Evolutionary conservation across 495 filamentous ascomycete genomes (phyloP).

Genomic region (Pseudomonodictys pantanalensis): DNA sequence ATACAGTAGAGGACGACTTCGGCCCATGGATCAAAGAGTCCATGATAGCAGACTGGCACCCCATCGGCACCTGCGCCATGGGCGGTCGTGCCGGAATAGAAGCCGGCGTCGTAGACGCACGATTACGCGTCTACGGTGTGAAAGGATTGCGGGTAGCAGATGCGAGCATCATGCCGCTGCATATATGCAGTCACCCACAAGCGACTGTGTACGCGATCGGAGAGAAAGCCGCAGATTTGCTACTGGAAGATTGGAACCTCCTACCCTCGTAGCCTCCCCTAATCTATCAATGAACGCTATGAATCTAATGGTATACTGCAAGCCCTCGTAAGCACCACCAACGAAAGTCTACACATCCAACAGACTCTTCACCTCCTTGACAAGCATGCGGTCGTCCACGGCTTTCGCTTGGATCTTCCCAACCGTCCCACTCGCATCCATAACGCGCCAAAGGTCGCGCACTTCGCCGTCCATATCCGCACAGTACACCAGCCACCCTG

Average conservation of each 20-base stretch:
- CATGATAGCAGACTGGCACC: constrained; percentile 33
- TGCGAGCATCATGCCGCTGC: constrained; percentile 26
- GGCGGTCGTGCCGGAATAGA: constrained; percentile 34
- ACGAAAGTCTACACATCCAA: constrained; percentile 38
- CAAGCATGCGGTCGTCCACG: constrained; percentile 54
- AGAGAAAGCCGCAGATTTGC: constrained; percentile 22
- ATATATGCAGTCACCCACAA: constrained; percentile 20
- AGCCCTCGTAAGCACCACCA: no score
- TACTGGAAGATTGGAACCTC: constrained; percentile 24
- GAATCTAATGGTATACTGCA: no score
- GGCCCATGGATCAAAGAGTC: constrained; percentile 36
- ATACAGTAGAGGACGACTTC: constrained; percentile 37
- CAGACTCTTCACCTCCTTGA: constrained; percentile 57
- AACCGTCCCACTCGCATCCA: constrained; percentile 65
- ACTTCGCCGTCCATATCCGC: constrained; percentile 65
- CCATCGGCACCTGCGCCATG: constrained; percentile 57
- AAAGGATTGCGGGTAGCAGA: constrained; percentile 29
- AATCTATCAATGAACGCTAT: no score
- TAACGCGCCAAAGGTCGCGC: constrained; percentile 66
- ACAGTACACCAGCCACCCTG: constrained; percentile 72
- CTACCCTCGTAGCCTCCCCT: no score
- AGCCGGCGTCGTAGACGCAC: constrained; percentile 24
- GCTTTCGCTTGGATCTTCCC: constrained; percentile 49
- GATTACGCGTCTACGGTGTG: constrained; percentile 24
- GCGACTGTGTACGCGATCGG: constrained; percentile 22